Conservation (phyloP, 2,329 filamentous ascomycete genomes). For the Microdochium bolleyi region DNA sequence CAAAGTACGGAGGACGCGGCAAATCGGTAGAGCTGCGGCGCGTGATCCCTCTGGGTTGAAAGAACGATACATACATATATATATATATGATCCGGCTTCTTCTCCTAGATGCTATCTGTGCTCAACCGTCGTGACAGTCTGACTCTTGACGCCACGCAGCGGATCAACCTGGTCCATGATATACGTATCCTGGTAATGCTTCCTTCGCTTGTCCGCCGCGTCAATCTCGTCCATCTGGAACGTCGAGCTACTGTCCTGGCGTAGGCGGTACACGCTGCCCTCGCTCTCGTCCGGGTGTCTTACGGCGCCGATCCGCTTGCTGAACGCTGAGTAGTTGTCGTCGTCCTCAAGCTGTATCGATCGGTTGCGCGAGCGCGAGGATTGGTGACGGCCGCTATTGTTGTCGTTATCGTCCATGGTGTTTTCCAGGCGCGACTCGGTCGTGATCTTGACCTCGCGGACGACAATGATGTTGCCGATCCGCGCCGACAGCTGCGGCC, state of each 20-base stretch:
- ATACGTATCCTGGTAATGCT: slow-evolving; percentile 1
- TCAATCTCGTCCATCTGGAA: neutral
- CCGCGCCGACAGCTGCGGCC: neutral
- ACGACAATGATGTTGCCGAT: neutral
- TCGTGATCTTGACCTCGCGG: neutral
- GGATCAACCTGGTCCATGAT: neutral
- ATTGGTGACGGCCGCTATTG: too few relatives aligned
- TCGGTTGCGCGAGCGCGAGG: neutral
- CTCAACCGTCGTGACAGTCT: neutral
- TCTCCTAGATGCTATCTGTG: neutral
- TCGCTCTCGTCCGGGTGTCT: neutral
- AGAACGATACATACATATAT: too few relatives aligned
- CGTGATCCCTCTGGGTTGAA: too few relatives aligned
- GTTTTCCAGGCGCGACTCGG: neutral
- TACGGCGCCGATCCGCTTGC: neutral
- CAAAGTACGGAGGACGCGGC: too few relatives aligned
- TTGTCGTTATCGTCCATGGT: too few relatives aligned
- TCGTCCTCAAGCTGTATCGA: neutral
- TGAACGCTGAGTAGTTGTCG: neutral
- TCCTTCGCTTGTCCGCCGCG: neutral
- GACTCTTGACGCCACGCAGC: neutral
- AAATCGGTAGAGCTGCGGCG: too few relatives aligned
- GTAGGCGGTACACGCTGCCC: neutral
- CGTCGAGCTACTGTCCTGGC: neutral
- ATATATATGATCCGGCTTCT: too few relatives aligned